These are phyloP conservation scores for Trichoderma atrobrunneum DNA, from an alignment of 2,329 filamentous ascomycete genomes.

Conservation along the genomic window DNA sequence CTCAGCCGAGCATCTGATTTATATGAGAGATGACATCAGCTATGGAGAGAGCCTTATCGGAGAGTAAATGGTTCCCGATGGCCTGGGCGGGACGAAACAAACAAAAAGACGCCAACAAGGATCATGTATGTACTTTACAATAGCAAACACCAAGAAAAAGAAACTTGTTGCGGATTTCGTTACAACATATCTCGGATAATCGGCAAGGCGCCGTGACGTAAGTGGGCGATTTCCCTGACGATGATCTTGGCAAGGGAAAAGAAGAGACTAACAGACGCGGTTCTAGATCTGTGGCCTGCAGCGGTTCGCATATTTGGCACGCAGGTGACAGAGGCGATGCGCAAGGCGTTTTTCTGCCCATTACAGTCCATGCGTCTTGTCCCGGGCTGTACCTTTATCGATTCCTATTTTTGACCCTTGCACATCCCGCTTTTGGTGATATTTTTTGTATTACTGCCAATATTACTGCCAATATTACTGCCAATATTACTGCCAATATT, in stretches of 20 bases:
- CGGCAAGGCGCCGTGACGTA: constrained; percentile 16
- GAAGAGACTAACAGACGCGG: background rate
- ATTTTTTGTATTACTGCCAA: background rate
- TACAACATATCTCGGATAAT: constrained; percentile 12
- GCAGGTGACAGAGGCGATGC: constrained; percentile 1
- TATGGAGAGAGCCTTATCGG: background rate
- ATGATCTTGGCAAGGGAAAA: constrained; percentile 3
- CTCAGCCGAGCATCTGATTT: background rate
- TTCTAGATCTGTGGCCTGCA: constrained; percentile 14
- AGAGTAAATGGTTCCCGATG: background rate
- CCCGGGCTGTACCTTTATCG: background rate
- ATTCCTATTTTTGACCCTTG: background rate
- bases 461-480: background rate
- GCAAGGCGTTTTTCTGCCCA: background rate
- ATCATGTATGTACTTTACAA: background rate
- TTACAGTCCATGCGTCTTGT: background rate
- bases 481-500: background rate
- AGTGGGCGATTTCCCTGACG: background rate
- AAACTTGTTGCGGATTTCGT: background rate
- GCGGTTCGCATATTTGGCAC: constrained; percentile 1
- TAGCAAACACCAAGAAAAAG: background rate
- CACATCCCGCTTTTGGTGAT: background rate
- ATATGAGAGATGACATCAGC: background rate
- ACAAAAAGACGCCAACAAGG: background rate
- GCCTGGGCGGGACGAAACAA: background rate